Conservation (phyloP, 768 basidiomycete species). For the Tephrocybe rancida region DNA sequence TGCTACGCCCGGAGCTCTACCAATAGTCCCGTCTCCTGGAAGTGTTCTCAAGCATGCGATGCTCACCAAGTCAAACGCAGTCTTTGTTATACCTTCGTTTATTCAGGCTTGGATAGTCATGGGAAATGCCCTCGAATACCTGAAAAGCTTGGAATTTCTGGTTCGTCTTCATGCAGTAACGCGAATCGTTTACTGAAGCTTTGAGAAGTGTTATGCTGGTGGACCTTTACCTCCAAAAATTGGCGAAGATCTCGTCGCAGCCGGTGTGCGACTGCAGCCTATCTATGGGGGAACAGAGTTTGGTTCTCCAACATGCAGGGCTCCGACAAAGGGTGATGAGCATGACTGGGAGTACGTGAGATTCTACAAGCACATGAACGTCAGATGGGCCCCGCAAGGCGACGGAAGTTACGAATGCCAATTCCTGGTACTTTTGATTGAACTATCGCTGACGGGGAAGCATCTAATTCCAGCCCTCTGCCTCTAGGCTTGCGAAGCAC, state of each 20-base stretch:
- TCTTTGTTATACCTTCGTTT: conserved; percentile 29
- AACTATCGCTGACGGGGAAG: conserved; percentile 34
- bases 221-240: conserved; percentile 31
- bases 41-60: conserved; percentile 30
- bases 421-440: conserved; percentile 35
- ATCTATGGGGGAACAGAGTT: conserved; percentile 33
- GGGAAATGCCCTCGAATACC: conserved; percentile 19
- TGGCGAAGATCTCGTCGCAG: conserved; percentile 25
- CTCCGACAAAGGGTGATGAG: conserved; percentile 20
- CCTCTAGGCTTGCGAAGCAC: conserved; percentile 25
- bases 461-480: no score
- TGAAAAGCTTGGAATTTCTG: conserved; percentile 26
- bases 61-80: conserved; percentile 15
- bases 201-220: conserved; percentile 25
- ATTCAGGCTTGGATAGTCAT: conserved; percentile 29
- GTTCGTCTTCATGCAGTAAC: conserved; percentile 22
- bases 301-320: conserved; percentile 16
- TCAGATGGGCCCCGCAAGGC: conserved; percentile 34
- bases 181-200: not conserved
- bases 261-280: conserved; percentile 27
- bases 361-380: conserved; percentile 21
- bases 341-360: conserved; percentile 34
- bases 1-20: conserved; percentile 14
- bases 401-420: conserved; percentile 40
- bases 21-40: conserved; percentile 33